These are phyloP conservation scores for Xylaria sp. DNA, from an alignment of 495 filamentous ascomycete genomes.

Conservation along the genomic window DNA sequence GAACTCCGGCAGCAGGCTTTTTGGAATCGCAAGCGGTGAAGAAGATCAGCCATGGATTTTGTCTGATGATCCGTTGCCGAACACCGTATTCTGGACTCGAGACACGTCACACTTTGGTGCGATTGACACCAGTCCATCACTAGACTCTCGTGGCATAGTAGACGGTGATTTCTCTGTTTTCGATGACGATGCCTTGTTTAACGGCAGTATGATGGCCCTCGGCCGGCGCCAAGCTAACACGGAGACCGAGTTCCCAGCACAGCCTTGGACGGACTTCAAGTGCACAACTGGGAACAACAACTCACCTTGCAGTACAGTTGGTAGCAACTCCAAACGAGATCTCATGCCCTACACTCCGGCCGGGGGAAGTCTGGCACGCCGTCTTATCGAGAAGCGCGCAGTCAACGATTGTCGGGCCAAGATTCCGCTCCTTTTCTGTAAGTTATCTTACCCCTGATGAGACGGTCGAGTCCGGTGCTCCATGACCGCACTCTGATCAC, in stretches of 20 bases:
- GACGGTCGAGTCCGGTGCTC: no score
- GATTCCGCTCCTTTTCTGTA: constrained; percentile 2
- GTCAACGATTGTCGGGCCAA: background rate
- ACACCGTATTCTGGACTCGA: background rate
- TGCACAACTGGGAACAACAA: background rate
- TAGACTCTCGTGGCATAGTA: no score
- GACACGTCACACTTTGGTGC: background rate
- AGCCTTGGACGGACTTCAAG: background rate
- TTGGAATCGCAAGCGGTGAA: background rate
- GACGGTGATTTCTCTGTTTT: background rate
- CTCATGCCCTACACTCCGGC: background rate
- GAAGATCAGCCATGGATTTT: background rate
- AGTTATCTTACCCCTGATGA: background rate
- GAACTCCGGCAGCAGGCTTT: background rate
- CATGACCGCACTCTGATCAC: no score
- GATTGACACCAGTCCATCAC: background rate
- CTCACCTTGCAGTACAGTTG: background rate
- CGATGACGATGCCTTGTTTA: background rate
- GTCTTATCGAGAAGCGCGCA: background rate
- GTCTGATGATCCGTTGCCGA: background rate
- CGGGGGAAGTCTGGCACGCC: background rate
- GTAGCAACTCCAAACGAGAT: background rate
- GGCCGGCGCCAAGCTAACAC: background rate
- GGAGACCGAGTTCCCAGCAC: background rate
- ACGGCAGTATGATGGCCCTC: background rate